Evolutionary conservation across 805 yeast genomes (phyloP).

Genomic region (Lipomyces oligophaga): DNA sequence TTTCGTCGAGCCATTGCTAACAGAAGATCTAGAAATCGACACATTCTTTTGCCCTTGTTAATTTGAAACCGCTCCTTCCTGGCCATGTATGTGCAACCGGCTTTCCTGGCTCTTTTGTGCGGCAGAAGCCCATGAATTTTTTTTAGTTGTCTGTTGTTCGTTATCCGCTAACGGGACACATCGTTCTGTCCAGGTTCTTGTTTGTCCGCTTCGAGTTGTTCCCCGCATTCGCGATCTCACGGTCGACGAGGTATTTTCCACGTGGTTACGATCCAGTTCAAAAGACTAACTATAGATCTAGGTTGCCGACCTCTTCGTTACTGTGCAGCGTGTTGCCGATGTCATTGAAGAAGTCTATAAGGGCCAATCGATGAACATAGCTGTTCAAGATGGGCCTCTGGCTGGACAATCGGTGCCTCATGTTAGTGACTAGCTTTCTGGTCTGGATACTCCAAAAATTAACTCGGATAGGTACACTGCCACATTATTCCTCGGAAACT

Average conservation of each 20-base stretch:
- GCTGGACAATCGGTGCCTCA: constrained; percentile 98
- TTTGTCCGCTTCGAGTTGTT: constrained; percentile 75
- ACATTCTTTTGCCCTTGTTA: constrained; percentile 79
- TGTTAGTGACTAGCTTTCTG: constrained; percentile 36
- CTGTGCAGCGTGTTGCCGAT: constrained; percentile 65
- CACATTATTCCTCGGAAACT: constrained; percentile 80
- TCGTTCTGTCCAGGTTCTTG: constrained; percentile 43
- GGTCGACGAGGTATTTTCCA: constrained; percentile 50
- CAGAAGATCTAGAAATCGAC: constrained; percentile 47
- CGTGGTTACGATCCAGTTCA: background rate
- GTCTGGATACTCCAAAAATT: background rate
- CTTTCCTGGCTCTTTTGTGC: constrained; percentile 11
- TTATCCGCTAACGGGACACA: no score
- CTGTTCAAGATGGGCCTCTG: constrained; percentile 94
- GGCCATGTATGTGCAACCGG: constrained; percentile 72
- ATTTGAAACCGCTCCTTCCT: constrained; percentile 85
- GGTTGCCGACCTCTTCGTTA: constrained; percentile 63
- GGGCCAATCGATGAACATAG: constrained; percentile 82
- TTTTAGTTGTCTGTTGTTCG: background rate
- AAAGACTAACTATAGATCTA: background rate
- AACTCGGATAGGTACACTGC: constrained; percentile 51
- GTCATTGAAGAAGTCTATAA: constrained; percentile 64
- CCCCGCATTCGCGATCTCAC: constrained; percentile 65
- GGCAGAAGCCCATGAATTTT: no score
- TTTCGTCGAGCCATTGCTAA: background rate